These are phyloP conservation scores for Maudiozyma barnettii DNA, from an alignment of 805 yeast species.

Conservation along the genomic window DNA sequence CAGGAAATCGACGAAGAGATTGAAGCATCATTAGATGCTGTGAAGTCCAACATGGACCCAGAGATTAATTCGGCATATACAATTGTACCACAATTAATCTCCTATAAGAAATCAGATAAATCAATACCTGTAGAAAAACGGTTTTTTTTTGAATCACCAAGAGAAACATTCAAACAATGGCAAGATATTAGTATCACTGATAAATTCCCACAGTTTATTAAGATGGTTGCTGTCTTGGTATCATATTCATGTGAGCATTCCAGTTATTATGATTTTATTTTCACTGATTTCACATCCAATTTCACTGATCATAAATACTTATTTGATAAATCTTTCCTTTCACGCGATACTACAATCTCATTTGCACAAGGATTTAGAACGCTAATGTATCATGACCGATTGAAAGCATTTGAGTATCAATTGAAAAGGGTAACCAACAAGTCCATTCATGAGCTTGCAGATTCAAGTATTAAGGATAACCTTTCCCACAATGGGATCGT, in stretches of 20 bases:
- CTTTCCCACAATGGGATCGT: conserved; percentile 20
- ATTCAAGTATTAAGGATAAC: neutral
- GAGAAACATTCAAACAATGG: conserved; percentile 9
- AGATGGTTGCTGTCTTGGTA: conserved; percentile 16
- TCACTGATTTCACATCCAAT: conserved; percentile 25
- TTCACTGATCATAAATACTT: conserved; percentile 12
- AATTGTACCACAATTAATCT: too few species aligned
- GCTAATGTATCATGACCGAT: conserved; percentile 14
- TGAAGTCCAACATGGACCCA: neutral
- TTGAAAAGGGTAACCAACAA: conserved; percentile 4
- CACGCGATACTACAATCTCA: neutral
- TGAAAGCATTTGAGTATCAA: conserved; percentile 8
- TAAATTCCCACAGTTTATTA: conserved; percentile 7
- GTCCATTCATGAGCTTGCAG: neutral
- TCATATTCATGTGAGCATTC: conserved; percentile 13
- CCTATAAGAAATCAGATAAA: neutral
- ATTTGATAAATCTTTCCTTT: conserved; percentile 10
- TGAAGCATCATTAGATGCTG: neutral
- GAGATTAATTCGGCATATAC: too few species aligned
- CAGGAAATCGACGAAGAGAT: neutral
- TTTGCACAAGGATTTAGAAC: conserved; percentile 12
- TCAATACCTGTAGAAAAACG: neutral
- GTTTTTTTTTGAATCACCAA: neutral
- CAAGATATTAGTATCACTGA: conserved; percentile 7
- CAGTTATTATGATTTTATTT: conserved; percentile 11